phyloP scores from a whole-genome alignment of 176 grass and related monocot genomes.

The Melocanna baccifera region DNA sequence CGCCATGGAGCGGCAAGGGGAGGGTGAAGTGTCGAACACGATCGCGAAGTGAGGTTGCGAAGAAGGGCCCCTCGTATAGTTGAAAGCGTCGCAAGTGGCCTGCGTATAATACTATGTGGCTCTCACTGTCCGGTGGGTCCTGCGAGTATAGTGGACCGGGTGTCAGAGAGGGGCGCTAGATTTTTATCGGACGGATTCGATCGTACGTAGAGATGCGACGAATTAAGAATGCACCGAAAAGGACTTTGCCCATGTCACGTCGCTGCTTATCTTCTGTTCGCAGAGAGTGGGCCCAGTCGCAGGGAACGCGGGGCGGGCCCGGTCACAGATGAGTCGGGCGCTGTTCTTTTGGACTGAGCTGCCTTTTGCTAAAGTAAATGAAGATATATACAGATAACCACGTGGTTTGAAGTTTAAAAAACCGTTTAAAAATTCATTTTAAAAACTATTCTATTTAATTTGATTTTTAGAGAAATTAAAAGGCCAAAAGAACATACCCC shows the following conservation, averaged over 20 bases:
- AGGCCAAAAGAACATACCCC: too few species aligned
- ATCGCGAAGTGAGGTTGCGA: neutral
- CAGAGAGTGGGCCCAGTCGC: neutral
- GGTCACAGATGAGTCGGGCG: too few species aligned
- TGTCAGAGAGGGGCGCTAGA: neutral
- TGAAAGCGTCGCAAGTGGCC: neutral
- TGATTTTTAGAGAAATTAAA: too few species aligned
- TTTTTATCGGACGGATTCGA: neutral
- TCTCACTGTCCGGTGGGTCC: neutral
- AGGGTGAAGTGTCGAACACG: neutral
- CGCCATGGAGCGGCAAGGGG: neutral
- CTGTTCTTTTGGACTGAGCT: too few species aligned
- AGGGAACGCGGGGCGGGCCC: too few species aligned
- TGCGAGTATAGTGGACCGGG: neutral
- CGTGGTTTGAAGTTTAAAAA: too few species aligned
- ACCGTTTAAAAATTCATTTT: too few species aligned
- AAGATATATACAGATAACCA: too few species aligned
- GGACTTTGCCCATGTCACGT: too few species aligned
- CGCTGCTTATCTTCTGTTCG: too few species aligned
- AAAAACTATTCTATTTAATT: too few species aligned
- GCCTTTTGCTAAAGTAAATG: too few species aligned
- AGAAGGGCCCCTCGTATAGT: neutral
- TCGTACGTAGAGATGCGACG: neutral
- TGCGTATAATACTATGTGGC: neutral
- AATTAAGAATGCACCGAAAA: neutral